Evolutionary conservation across 2,329 filamentous ascomycete species (phyloP), one percentile per base, ranked within the genome.

Genomic region (Fulvia fulva): DNA sequence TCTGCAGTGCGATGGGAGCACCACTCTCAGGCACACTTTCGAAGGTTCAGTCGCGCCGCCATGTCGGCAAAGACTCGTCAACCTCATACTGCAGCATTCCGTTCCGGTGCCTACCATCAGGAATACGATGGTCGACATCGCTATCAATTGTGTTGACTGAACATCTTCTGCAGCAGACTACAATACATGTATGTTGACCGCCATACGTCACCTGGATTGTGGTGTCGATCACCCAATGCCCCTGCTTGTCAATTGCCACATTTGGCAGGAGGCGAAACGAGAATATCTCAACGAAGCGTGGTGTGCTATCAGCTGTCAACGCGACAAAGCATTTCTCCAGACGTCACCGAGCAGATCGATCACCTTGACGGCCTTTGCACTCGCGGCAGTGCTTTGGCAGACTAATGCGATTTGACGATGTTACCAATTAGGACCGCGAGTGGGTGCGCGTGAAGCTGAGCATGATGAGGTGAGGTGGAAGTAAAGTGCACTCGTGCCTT

Each of bases 1-100:
- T 53, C 51, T 55, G 44, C 34, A 57, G 43, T 37, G 45, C 41
- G 28, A 55, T 55, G 53, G n/a, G 21, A n/a, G 26, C 26, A 34
- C 44, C 23, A 51, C 55, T 34, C 44, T 55, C 56, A 58, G 51
- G 52, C 52, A 55, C 57, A 45, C 32, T 43, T 41, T 32, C 11
- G 25, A 47, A 57, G 57, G 57, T 56, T 59, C 52, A 59, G 50
- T 25, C 52, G 44, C 57, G 53, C 57, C 28, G 28, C 32, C 28
- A 53, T 49, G 47, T 51, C 57, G 56, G 56, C 22, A 23, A 28
- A 45, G 30, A 43, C 34, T 37, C 47, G 34, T 57, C 49, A 32
- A 11, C 49, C 5, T 25, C 9, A 22, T 47, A 25, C 21, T 14
- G 19, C 44, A 46, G 11, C 44, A 53, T 28, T 23, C 46, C 28